phyloP scores from a whole-genome alignment of 805 yeast species.

The Lachancea kluyveri region DNA sequence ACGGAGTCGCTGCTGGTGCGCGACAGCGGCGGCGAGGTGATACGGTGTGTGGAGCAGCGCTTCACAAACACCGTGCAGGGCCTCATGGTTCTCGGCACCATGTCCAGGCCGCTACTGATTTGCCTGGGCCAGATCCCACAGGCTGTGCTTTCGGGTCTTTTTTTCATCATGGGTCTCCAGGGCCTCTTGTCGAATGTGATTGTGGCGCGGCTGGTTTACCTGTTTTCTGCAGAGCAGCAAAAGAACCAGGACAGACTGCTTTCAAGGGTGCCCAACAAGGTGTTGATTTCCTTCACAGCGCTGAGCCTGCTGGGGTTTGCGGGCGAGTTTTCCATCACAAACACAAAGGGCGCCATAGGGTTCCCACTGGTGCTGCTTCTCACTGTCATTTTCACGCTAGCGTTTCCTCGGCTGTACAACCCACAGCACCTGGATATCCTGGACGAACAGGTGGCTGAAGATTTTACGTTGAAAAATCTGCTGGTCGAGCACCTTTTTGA shows the following conservation, averaged over 20 bases:
- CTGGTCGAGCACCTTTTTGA: conserved; percentile 21
- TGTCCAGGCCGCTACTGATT: conserved; percentile 79
- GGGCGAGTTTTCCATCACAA: conserved; percentile 79
- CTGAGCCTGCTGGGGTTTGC: conserved; percentile 64
- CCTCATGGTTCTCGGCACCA: conserved; percentile 71
- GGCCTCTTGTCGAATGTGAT: conserved; percentile 68
- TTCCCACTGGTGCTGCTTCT: conserved; percentile 78
- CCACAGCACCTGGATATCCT: conserved; percentile 51
- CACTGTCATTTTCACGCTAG: conserved; percentile 56
- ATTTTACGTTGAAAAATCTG: conserved; percentile 44
- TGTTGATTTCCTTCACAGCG: conserved; percentile 46
- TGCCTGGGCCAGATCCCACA: conserved; percentile 86
- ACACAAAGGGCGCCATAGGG: conserved; percentile 87
- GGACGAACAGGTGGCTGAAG: conserved; percentile 62
- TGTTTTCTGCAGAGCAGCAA: conserved; percentile 52
- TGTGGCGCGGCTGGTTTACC: conserved; percentile 51
- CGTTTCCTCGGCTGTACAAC: conserved; percentile 60
- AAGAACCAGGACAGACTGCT: conserved; percentile 29
- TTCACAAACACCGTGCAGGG: conserved; percentile 85
- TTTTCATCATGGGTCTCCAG: conserved; percentile 86
- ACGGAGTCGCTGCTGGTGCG: conserved; percentile 65
- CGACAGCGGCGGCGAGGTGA: conserved; percentile 27
- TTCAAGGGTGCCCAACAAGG: conserved; percentile 27
- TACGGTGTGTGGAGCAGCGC: conserved; percentile 81
- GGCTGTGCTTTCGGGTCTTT: conserved; percentile 86